Evolutionary conservation across 345 rosid species (phyloP).

Genomic region (Arabidopsis suecica): DNA sequence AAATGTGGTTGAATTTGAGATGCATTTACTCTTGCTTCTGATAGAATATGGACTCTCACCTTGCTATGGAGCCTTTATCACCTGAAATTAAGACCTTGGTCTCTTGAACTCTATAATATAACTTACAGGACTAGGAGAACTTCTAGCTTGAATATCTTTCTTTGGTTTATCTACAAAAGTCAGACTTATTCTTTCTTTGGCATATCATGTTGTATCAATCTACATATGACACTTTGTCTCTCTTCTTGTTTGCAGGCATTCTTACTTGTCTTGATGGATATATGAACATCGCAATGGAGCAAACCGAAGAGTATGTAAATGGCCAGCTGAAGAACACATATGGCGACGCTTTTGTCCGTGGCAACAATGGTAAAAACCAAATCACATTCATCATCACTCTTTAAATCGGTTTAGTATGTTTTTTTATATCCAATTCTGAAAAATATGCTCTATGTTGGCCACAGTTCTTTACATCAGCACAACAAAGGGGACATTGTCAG

Average conservation of each 20-base stretch:
- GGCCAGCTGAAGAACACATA: constrained; percentile 85
- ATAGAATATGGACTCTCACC: neutral
- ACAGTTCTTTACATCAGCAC: constrained; percentile 89
- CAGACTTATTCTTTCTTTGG: neutral
- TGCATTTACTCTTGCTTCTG: neutral
- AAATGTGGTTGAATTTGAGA: neutral
- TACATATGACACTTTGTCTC: neutral
- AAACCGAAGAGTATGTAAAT: constrained; percentile 83
- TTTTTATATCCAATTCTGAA: neutral
- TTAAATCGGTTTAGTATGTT: neutral
- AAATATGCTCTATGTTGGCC: neutral
- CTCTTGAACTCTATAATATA: neutral
- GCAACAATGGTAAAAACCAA: constrained; percentile 62
- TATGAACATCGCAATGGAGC: constrained; percentile 95
- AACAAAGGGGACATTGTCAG: constrained; percentile 74
- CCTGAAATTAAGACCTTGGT: neutral
- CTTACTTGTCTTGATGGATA: constrained; percentile 65
- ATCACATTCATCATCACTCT: neutral
- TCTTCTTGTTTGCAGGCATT: constrained; percentile 1
- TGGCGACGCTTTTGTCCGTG: constrained; percentile 91
- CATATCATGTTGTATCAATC: neutral
- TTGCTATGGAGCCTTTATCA: neutral
- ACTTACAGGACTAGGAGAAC: neutral
- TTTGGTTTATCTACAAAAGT: neutral
- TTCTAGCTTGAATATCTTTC: neutral